Conservation (phyloP, 768 basidiomycete species). For the Lentinula guzmanii region DNA sequence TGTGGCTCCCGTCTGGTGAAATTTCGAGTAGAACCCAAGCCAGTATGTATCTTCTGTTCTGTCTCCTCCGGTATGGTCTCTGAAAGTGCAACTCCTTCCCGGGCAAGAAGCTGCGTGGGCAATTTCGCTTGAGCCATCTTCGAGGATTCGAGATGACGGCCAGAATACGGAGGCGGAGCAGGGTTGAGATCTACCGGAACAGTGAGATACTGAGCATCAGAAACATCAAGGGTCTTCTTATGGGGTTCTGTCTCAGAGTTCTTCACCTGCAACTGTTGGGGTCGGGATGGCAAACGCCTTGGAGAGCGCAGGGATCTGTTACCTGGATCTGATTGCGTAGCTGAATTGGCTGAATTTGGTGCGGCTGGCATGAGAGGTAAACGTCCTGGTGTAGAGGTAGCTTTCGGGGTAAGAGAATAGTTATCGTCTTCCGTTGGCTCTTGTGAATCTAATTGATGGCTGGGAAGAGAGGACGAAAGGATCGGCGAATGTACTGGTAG, state of each 20-base stretch:
- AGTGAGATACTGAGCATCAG: background rate
- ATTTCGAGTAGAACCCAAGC: background rate
- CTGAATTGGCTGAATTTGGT: background rate
- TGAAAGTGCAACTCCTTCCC: background rate
- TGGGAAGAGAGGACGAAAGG: background rate
- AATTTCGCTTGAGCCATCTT: background rate
- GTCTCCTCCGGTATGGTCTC: background rate
- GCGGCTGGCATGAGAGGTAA: background rate
- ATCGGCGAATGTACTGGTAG: background rate
- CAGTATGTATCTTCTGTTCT: background rate
- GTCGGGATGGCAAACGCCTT: background rate
- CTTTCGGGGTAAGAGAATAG: too few relatives aligned
- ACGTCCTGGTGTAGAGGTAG: background rate
- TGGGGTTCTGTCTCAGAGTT: background rate
- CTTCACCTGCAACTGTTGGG: background rate
- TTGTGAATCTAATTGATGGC: background rate
- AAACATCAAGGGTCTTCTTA: background rate
- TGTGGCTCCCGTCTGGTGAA: background rate
- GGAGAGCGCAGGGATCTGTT: background rate
- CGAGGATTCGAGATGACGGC: background rate
- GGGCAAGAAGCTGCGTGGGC: background rate
- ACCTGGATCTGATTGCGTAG: background rate
- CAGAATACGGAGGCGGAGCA: constrained; percentile 5
- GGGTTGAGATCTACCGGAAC: background rate
- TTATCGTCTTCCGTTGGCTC: too few relatives aligned